A percentile compares a stretch with the other conserved stretches of the same genome.
These are phyloP conservation scores for Trichothecium roseum DNA, from an alignment of 2,329 filamentous ascomycete genomes.

Conservation along the genomic window DNA sequence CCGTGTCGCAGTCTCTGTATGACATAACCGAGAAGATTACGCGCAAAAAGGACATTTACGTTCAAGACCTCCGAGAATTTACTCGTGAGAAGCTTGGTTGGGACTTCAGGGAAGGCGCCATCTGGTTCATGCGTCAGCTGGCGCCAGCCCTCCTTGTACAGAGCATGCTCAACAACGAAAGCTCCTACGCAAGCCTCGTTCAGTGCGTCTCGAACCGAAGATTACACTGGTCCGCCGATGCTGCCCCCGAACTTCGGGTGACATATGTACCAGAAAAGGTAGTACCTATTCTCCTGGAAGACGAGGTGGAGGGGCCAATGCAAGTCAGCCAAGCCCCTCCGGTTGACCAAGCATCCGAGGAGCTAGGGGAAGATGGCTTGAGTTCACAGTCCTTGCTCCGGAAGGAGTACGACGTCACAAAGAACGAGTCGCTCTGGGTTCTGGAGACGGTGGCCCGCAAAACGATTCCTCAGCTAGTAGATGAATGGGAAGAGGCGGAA, in stretches of 20 bases:
- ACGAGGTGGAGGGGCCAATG: constrained; percentile 56
- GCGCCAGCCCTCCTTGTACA: constrained; percentile 65
- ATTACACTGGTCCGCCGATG: constrained; percentile 64
- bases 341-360: constrained; percentile 46
- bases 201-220: constrained; percentile 58
- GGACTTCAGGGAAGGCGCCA: constrained; percentile 65
- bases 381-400: constrained; percentile 8
- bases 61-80: constrained; percentile 58
- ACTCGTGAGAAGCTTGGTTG: constrained; percentile 76
- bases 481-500: constrained; percentile 16
- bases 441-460: constrained; percentile 21
- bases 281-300: constrained; percentile 65
- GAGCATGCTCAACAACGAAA: constrained; percentile 27
- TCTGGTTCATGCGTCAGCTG: constrained; percentile 74
- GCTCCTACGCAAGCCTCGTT: constrained; percentile 37
- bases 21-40: constrained; percentile 2
- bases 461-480: constrained; percentile 13
- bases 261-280: constrained; percentile 67
- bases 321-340: constrained; percentile 46
- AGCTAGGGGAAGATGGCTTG: constrained; percentile 10
- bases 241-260: constrained; percentile 65
- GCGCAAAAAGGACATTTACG: constrained; percentile 13
- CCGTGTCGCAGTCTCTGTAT: constrained; percentile 49
- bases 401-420: constrained; percentile 52
- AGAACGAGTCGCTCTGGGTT: constrained; percentile 39